These are phyloP conservation scores for Aphanomyces invadans DNA, from an alignment of 352 stramenopile species.

Conservation along the genomic window DNA sequence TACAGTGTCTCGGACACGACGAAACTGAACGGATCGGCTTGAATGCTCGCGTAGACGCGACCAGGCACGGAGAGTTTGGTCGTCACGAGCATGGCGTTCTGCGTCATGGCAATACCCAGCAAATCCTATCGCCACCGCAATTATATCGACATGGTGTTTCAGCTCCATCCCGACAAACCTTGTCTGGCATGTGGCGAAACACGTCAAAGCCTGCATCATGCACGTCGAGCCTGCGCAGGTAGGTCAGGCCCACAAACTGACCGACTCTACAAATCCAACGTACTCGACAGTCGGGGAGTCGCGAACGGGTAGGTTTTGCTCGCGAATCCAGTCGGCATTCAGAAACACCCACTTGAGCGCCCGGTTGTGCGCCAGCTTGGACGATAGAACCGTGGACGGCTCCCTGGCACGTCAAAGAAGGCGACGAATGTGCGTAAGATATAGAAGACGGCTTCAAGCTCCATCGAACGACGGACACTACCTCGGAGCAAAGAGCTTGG, in stretches of 20 bases:
- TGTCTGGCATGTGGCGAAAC: conserved; percentile 82
- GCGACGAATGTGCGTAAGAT: too few species aligned
- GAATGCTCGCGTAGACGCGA: conserved; percentile 69
- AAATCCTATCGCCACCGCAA: conserved; percentile 20
- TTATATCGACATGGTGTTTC: not conserved
- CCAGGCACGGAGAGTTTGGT: conserved; percentile 53
- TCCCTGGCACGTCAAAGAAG: conserved; percentile 35
- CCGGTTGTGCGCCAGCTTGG: conserved; percentile 55
- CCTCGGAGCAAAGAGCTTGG: conserved; percentile 65
- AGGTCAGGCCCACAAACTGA: not conserved
- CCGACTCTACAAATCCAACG: not conserved
- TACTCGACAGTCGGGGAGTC: not conserved
- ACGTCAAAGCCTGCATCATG: conserved; percentile 69
- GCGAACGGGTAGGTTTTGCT: conserved; percentile 39
- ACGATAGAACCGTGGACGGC: conserved; percentile 55
- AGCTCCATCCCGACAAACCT: too few species aligned
- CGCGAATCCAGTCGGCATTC: conserved; percentile 79
- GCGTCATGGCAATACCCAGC: conserved; percentile 52
- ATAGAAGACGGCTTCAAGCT: too few species aligned
- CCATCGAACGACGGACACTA: conserved; percentile 22
- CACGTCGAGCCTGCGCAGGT: conserved; percentile 37
- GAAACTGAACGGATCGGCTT: conserved; percentile 83
- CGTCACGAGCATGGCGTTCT: conserved; percentile 35
- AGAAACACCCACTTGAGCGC: conserved; percentile 83
- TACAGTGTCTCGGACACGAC: conserved; percentile 78